phyloP scores from a whole-genome alignment of 1,139 yeast genomes.

The Pichia sp. region DNA sequence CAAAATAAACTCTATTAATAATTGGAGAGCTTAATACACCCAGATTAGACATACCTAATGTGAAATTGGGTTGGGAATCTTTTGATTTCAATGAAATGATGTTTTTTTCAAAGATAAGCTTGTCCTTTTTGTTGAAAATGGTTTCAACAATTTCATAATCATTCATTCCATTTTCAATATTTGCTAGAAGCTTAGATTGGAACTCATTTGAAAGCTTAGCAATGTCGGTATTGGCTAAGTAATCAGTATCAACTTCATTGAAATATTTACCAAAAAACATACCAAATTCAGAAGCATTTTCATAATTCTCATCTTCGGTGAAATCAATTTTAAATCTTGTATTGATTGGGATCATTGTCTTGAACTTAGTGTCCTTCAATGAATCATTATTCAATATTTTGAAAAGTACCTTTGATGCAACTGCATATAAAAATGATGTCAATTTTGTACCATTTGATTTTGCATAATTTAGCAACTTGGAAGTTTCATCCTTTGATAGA shows the following conservation, averaged over 20 bases:
- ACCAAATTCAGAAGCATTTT: conserved; percentile 7
- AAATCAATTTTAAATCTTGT: conserved; percentile 1
- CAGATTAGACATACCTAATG: conserved; percentile 13
- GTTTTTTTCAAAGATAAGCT: background rate
- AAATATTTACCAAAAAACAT: conserved; percentile 12
- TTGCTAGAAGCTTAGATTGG: conserved; percentile 2
- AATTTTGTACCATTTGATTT: conserved; percentile 6
- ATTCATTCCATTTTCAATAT: conserved; percentile 5
- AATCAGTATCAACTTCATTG: background rate
- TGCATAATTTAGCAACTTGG: conserved; percentile 1
- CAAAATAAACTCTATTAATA: background rate
- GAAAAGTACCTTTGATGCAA: conserved; percentile 1
- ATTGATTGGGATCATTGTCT: conserved; percentile 14
- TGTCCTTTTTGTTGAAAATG: background rate
- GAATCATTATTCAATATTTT: background rate
- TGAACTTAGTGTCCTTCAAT: background rate
- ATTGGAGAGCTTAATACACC: background rate
- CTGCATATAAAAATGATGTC: conserved; percentile 9
- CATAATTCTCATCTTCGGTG: background rate
- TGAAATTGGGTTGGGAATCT: conserved; percentile 7
- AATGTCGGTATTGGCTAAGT: background rate
- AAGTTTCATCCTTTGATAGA: background rate
- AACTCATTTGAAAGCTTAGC: conserved; percentile 1
- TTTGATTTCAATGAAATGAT: conserved; percentile 6
- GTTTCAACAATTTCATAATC: conserved; percentile 5